These are phyloP conservation scores for Penicillium coffeae DNA, from an alignment of 495 filamentous ascomycete species.

Conservation along the genomic window DNA sequence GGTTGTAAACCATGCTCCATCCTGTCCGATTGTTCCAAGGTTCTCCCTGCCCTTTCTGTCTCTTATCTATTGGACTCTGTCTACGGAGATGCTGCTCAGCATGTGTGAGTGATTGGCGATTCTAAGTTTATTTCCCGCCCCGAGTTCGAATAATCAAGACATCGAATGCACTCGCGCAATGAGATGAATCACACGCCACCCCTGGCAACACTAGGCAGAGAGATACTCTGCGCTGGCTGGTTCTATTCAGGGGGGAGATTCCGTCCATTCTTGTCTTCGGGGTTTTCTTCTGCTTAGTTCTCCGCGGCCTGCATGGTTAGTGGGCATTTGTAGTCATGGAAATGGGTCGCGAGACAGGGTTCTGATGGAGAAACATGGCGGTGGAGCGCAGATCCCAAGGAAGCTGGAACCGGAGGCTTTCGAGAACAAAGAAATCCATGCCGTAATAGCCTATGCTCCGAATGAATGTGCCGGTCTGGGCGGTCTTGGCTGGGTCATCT, in stretches of 20 bases:
- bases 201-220: not conserved
- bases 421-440: not conserved
- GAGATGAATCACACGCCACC: not conserved
- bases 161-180: not conserved
- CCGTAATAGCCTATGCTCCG: not conserved
- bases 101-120: not conserved
- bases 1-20: too few relatives aligned
- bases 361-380: not conserved
- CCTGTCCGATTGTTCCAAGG: too few relatives aligned
- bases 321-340: not conserved
- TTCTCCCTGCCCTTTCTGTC: too few relatives aligned
- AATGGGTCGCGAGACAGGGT: not conserved
- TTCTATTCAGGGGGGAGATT: too few relatives aligned
- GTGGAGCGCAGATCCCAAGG: not conserved
- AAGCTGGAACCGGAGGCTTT: not conserved
- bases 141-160: not conserved
- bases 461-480: not conserved
- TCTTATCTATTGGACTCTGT: too few relatives aligned
- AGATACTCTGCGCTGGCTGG: too few relatives aligned
- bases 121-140: slow-evolving; percentile 9
- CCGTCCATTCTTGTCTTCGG: too few relatives aligned
- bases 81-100: too few relatives aligned
- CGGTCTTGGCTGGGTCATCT: not conserved
- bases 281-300: not conserved
- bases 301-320: not conserved